Conservation (phyloP, 2,329 filamentous ascomycete species). For the Pyrenochaeta sp. region DNA sequence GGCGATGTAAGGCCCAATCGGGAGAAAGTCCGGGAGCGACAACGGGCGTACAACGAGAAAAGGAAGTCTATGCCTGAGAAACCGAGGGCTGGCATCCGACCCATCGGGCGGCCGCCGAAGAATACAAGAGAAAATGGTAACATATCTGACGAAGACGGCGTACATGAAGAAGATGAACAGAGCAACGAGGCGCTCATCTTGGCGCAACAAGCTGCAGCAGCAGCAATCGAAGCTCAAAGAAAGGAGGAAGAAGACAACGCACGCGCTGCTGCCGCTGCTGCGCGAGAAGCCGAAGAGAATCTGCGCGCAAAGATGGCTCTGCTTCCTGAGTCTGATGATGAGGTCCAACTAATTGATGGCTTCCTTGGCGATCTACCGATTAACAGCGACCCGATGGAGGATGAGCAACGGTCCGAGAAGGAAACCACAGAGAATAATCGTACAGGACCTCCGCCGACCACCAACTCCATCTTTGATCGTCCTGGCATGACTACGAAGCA, state of each 20-base stretch:
- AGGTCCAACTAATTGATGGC: constrained; percentile 33
- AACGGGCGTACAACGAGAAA: constrained; percentile 32
- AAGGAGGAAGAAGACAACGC: constrained; percentile 32
- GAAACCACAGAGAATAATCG: constrained; percentile 11
- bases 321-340: constrained; percentile 41
- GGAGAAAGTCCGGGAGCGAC: constrained; percentile 34
- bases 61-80: constrained; percentile 36
- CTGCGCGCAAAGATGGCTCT: constrained; percentile 45
- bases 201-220: constrained; percentile 35
- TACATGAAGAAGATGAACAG: constrained; percentile 44
- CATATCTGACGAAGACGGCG: constrained; percentile 36
- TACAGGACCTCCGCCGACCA: constrained; percentile 26
- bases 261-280: constrained; percentile 31
- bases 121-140: constrained; percentile 34
- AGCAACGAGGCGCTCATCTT: constrained; percentile 28
- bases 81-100: constrained; percentile 36
- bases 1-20: constrained; percentile 40
- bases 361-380: constrained; percentile 38
- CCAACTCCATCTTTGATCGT: constrained; percentile 39
- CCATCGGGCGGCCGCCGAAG: constrained; percentile 33
- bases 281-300: constrained; percentile 45
- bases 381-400: constrained; percentile 23
- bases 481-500: constrained; percentile 45
- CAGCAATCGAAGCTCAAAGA: constrained; percentile 34
- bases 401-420: constrained; percentile 10